A percentile compares a stretch with the other conserved stretches of the same genome.
These are phyloP conservation scores for Huntiella savannae DNA, from an alignment of 2,329 filamentous ascomycete genomes.

Conservation along the genomic window DNA sequence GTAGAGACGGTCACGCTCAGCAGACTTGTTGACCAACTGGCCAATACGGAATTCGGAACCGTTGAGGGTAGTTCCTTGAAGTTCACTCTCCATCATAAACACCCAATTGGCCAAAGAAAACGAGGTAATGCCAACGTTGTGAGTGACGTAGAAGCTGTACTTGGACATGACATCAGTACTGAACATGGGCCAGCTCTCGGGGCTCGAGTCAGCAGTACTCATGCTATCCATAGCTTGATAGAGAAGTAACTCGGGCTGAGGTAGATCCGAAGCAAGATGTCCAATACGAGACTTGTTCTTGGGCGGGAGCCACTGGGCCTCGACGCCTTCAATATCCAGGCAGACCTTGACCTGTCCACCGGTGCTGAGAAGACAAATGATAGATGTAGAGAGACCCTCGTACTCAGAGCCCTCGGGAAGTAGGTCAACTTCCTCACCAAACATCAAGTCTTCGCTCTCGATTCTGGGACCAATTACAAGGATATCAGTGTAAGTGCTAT, in stretches of 20 bases:
- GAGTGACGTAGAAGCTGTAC: slow-evolving; percentile 44
- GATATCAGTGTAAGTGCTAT: slow-evolving; percentile 40
- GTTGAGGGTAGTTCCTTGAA: slow-evolving; percentile 30
- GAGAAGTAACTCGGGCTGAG: slow-evolving; percentile 32
- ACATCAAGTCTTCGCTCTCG: slow-evolving; percentile 39
- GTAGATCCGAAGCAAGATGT: slow-evolving; percentile 20
- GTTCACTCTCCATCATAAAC: slow-evolving; percentile 42
- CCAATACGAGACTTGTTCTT: slow-evolving; percentile 29
- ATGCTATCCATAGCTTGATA: slow-evolving; percentile 46
- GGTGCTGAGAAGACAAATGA: slow-evolving; percentile 40
- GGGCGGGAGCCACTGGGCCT: slow-evolving; percentile 47
- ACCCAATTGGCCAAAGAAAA: slow-evolving; percentile 44
- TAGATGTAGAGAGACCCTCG: slow-evolving; percentile 39
- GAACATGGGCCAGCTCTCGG: slow-evolving; percentile 43
- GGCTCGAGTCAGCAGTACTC: slow-evolving; percentile 31
- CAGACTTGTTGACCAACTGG: slow-evolving; percentile 37
- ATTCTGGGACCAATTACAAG: slow-evolving; percentile 43
- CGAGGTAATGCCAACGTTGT: slow-evolving; percentile 39
- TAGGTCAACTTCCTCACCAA: slow-evolving; percentile 43
- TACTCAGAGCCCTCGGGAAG: slow-evolving; percentile 36
- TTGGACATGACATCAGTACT: slow-evolving; percentile 40
- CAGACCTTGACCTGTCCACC: slow-evolving; percentile 43
- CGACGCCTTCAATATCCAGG: slow-evolving; percentile 40
- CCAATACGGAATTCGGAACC: slow-evolving; percentile 44
- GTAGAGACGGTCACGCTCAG: slow-evolving; percentile 36